Evolutionary conservation across 176 grass and related monocot genomes (phyloP), one percentile per base, ranked within the genome.

Genomic region (Thalia dealbata): DNA sequence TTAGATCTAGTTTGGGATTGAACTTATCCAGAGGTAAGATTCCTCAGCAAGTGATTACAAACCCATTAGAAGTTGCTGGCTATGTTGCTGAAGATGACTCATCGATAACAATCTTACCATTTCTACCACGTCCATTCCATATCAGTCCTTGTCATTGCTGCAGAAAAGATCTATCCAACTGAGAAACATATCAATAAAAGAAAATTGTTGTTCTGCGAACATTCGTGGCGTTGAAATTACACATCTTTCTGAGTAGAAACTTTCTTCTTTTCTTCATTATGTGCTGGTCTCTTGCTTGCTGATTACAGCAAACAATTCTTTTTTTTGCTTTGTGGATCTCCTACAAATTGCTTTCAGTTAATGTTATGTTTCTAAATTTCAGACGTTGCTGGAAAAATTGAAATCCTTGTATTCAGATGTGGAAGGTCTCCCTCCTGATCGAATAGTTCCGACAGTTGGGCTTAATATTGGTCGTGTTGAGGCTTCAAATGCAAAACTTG

Each of bases 351-450:
- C 10, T 68, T 68, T 44, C 19, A 41, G 32, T 67, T 41, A 10
- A 19, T 16, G n/a, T 12, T 51, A 72, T 54, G 22, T 54, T 72
- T 13, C 18, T 16, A 28, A 52, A 52, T 52, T 84, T 76, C 55
- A 99, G 88, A 93, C 95, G 69, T 92, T 99, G 48, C 83, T 99
- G 78, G 95, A 99, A 75, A 99, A 99, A 79, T 66, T 99, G 85
- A 99, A 99, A 80, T 88, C 88, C 2, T 74, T 54, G 14, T 99
- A 91, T 79, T 83, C 81, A 81, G 88, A 91, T 72, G 81, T 41
- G 46, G 90, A 91, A 74, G 90, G 83, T 1, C 79, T 99, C 50
- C 83, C 95, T 12, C 90, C 87, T 43, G 95, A 99, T 78, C 79
- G 83, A n/a, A 86, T 99, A 61, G 88, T 91, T 75, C 95, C 95